Conservation (phyloP, 805 yeast genomes). For the Kodamaea nitidulidarum region DNA sequence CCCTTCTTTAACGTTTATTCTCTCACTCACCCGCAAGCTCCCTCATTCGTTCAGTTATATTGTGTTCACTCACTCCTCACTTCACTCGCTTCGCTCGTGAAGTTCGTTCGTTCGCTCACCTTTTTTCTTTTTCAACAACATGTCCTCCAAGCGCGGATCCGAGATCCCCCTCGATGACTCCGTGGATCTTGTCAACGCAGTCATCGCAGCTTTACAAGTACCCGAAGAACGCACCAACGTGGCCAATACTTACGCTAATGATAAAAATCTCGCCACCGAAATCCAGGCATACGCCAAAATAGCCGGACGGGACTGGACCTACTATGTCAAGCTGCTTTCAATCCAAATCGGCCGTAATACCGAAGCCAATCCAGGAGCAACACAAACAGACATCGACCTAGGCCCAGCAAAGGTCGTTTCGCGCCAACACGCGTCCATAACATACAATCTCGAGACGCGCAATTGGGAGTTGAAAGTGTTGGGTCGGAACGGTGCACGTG, state of each 20-base stretch:
- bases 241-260: constrained; percentile 68
- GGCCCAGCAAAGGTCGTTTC: constrained; percentile 98
- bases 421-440: constrained; percentile 81
- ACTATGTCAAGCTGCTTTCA: constrained; percentile 73
- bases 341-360: constrained; percentile 88
- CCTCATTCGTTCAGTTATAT: background rate
- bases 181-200: constrained; percentile 64
- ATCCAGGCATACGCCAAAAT: constrained; percentile 98
- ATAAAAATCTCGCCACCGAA: constrained; percentile 62
- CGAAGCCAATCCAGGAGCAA: constrained; percentile 24
- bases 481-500: constrained; percentile 92
- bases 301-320: constrained; percentile 92
- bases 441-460: constrained; percentile 68
- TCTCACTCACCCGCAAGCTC: too few species aligned
- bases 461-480: constrained; percentile 80
- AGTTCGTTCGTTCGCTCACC: background rate
- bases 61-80: too few species aligned
- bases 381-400: constrained; percentile 70
- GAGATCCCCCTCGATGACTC: constrained; percentile 48
- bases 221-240: constrained; percentile 79
- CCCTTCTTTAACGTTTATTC: too few species aligned
- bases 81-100: too few species aligned
- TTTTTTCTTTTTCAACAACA: background rate
- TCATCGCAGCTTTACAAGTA: constrained; percentile 61
- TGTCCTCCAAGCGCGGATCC: constrained; percentile 11